Percentiles rank a stretch among this genome's conserved stretches.
Evolutionary conservation across 225 moss, liverwort and hornwort genomes (phyloP).

Genomic region (Neckera pumila): DNA sequence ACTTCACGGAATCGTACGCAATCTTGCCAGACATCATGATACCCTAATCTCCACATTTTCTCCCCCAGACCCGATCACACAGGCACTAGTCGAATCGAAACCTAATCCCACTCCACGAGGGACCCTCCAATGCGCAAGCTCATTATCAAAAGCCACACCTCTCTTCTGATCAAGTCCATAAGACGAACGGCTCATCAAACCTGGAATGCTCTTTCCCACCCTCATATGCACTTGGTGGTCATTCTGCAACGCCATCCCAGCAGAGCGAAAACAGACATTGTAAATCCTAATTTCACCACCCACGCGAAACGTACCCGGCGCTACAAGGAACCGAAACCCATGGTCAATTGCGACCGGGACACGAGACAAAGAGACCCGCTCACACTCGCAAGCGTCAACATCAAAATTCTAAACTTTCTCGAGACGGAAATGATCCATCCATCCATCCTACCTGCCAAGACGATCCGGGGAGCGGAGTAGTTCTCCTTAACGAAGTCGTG

Average conservation of each 20-base stretch:
- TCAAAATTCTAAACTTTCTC: neutral
- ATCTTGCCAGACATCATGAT: neutral
- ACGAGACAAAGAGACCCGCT: neutral
- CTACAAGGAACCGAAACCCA: neutral
- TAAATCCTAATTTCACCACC: neutral
- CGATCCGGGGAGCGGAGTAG: slow-evolving; percentile 74
- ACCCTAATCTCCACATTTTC: neutral
- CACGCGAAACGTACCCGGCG: neutral
- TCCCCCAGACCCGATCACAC: neutral
- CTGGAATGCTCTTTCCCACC: neutral
- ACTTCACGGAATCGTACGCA: neutral
- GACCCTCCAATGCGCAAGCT: neutral
- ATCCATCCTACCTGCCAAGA: slow-evolving; percentile 43
- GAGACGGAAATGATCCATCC: neutral
- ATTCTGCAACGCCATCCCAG: neutral
- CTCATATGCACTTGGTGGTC: neutral
- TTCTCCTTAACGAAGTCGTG: slow-evolving; percentile 74
- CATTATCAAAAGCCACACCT: neutral
- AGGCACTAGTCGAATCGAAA: neutral
- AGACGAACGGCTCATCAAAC: neutral
- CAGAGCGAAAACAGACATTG: neutral
- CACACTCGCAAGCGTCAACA: neutral
- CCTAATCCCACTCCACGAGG: neutral
- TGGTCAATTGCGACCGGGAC: neutral
- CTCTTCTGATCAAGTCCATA: neutral